phyloP scores from a whole-genome alignment of 345 rosid species.

The Arabis alpina region DNA sequence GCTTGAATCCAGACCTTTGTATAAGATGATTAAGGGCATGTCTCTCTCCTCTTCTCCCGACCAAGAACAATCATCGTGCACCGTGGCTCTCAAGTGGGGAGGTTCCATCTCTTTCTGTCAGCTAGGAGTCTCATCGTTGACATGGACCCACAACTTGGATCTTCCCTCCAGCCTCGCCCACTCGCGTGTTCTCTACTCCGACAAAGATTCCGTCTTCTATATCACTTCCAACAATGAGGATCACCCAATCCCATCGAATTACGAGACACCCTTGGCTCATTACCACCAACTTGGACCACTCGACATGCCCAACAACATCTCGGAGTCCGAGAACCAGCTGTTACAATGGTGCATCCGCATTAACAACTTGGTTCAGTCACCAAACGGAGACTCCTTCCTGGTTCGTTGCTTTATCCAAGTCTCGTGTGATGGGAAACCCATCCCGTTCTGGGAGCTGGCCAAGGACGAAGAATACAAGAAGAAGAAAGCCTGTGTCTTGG shows the following conservation, averaged over 20 bases:
- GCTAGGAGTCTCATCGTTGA: no score
- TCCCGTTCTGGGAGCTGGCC: not conserved
- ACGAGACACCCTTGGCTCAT: not conserved
- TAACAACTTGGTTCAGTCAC: not conserved
- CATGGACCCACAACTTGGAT: not conserved
- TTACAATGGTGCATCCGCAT: not conserved
- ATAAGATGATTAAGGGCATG: no score
- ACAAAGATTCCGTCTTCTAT: not conserved
- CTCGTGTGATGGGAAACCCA: not conserved
- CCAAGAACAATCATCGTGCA: not conserved
- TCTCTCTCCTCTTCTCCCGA: slow-evolving; percentile 15
- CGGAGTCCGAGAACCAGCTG: not conserved
- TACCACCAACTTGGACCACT: not conserved
- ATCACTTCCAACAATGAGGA: not conserved
- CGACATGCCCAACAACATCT: not conserved
- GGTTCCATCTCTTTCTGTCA: slow-evolving; percentile 9
- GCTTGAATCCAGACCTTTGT: no score
- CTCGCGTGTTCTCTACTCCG: slow-evolving; percentile 6
- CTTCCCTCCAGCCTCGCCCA: no score
- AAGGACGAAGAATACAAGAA: not conserved
- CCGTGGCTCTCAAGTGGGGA: not conserved
- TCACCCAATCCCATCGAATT: no score
- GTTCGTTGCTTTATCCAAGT: no score
- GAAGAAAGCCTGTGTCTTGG: not conserved
- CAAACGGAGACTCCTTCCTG: no score